These are phyloP conservation scores for Penstemon davidsonii DNA, from an alignment of 257 asterid species.

Conservation along the genomic window DNA sequence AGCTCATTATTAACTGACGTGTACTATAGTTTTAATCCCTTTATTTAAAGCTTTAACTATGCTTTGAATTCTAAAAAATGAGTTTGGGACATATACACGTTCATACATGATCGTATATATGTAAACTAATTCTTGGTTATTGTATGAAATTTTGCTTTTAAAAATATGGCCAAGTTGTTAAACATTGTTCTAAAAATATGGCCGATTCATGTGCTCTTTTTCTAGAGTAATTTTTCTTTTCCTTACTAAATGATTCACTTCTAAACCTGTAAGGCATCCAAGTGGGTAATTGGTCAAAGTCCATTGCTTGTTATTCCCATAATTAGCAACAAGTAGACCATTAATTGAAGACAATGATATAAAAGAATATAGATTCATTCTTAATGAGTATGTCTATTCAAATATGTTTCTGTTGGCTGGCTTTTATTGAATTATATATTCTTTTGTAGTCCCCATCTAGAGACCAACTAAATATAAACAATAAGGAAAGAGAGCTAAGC, in stretches of 20 bases:
- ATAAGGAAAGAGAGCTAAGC: background rate
- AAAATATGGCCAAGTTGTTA: background rate
- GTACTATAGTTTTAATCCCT: background rate
- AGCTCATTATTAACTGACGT: constrained; percentile 7
- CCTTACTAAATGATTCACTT: background rate
- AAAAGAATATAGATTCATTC: background rate
- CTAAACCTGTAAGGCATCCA: background rate
- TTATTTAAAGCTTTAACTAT: constrained; percentile 16
- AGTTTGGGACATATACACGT: background rate
- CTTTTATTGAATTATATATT: background rate
- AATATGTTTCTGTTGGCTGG: background rate
- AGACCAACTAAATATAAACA: background rate
- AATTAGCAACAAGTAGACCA: background rate
- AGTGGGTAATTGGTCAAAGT: constrained; percentile 9
- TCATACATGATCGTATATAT: background rate
- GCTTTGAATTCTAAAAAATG: constrained; percentile 17
- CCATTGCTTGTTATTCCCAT: background rate
- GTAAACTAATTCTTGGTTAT: background rate
- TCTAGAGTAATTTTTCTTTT: background rate
- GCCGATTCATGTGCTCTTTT: background rate
- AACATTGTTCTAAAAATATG: background rate
- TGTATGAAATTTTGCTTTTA: background rate
- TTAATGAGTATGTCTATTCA: background rate
- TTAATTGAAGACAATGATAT: background rate
- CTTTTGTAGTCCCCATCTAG: background rate